These are phyloP conservation scores for Penicillium sp. DNA, from an alignment of 2,329 filamentous ascomycete species.

Conservation along the genomic window DNA sequence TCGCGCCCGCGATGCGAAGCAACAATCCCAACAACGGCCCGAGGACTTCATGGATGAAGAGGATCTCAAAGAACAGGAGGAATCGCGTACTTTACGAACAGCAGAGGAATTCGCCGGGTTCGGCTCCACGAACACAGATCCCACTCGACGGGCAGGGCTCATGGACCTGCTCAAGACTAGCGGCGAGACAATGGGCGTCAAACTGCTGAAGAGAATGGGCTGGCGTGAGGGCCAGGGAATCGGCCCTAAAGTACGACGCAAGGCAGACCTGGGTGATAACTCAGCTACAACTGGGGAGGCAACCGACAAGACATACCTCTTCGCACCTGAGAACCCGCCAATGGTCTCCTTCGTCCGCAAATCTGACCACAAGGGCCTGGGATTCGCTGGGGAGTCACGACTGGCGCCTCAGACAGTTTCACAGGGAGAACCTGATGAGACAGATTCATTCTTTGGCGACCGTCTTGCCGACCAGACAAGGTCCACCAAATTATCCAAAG, in stretches of 20 bases:
- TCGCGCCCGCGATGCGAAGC: slow-evolving; percentile 70
- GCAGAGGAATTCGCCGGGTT: slow-evolving; percentile 74
- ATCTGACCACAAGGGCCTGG: slow-evolving; percentile 52
- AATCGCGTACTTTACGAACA: slow-evolving; percentile 75
- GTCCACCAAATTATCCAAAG: slow-evolving; percentile 47
- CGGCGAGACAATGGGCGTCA: slow-evolving; percentile 85
- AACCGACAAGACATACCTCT: slow-evolving; percentile 66
- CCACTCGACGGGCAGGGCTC: slow-evolving; percentile 58
- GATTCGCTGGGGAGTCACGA: slow-evolving; percentile 47
- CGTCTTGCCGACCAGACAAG: slow-evolving; percentile 38
- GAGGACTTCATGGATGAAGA: slow-evolving; percentile 99
- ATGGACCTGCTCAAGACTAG: slow-evolving; percentile 72
- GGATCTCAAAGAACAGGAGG: slow-evolving; percentile 83
- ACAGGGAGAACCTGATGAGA: slow-evolving; percentile 27
- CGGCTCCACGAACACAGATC: slow-evolving; percentile 66
- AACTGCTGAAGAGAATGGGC: slow-evolving; percentile 87
- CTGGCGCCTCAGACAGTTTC: slow-evolving; percentile 26
- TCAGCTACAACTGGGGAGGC: slow-evolving; percentile 41
- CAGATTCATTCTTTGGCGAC: slow-evolving; percentile 42
- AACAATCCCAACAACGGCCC: slow-evolving; percentile 60
- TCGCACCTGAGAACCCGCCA: slow-evolving; percentile 79
- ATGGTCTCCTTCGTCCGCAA: slow-evolving; percentile 60
- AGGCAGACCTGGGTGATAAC: slow-evolving; percentile 68
- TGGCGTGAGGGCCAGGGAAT: slow-evolving; percentile 95
- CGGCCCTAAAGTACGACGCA: slow-evolving; percentile 79